Conservation (phyloP, 169 alveolate genomes). For the Cryptosporidium parvum region DNA sequence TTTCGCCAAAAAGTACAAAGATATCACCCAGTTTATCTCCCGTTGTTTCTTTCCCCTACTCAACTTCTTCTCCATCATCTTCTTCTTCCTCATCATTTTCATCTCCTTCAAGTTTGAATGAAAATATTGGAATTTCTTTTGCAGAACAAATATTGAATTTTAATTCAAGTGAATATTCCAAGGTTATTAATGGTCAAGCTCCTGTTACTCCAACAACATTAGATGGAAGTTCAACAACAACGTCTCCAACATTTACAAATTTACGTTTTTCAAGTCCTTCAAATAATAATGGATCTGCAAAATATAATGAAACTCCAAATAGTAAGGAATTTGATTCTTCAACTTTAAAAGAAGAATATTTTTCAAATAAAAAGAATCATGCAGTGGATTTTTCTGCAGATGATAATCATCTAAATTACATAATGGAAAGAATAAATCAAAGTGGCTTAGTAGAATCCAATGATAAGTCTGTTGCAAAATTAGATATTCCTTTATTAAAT, state of each 20-base stretch:
- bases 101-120: slow-evolving; percentile 6
- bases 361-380: slow-evolving; percentile 43
- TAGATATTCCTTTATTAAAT: slow-evolving; percentile 2
- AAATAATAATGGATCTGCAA: slow-evolving; percentile 16
- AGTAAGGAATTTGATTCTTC: slow-evolving; percentile 24
- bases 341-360: slow-evolving; percentile 29
- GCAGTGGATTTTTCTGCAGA: slow-evolving; percentile 74
- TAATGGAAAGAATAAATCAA: slow-evolving; percentile 53
- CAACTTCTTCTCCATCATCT: slow-evolving; percentile 15
- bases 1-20: slow-evolving; percentile 29
- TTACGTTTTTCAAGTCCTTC: slow-evolving; percentile 58
- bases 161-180: slow-evolving; percentile 33
- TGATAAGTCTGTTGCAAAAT: background rate
- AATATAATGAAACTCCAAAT: slow-evolving; percentile 20
- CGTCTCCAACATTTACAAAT: slow-evolving; percentile 74
- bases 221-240: slow-evolving; percentile 66
- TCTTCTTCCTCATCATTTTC: slow-evolving; percentile 6
- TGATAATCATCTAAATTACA: slow-evolving; percentile 43
- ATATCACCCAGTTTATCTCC: slow-evolving; percentile 13
- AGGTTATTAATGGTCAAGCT: background rate
- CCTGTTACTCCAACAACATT: slow-evolving; percentile 73
- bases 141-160: slow-evolving; percentile 70
- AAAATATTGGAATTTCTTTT: slow-evolving; percentile 63
- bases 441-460: background rate
- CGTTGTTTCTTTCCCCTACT: background rate